Conservation (phyloP, 108 stramenopile genomes). For the Hondaea fermentalgiana region DNA sequence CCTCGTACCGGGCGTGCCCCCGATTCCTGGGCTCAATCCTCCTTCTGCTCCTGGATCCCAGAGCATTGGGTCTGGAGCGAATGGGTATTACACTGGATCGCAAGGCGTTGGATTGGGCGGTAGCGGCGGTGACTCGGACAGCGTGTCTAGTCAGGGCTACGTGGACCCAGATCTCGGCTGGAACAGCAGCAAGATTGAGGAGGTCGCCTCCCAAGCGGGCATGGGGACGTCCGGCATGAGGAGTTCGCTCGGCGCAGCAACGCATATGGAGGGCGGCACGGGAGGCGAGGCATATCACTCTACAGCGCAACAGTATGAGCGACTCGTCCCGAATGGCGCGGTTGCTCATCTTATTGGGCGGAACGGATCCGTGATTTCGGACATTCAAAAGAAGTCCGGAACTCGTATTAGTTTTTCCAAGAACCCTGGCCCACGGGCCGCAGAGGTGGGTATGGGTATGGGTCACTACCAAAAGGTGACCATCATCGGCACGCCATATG, state of each 20-base stretch:
- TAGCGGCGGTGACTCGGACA: not conserved
- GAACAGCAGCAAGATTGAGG: not conserved
- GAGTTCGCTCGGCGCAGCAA: no score
- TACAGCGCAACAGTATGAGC: not conserved
- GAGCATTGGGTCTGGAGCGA: not conserved
- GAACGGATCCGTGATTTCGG: not conserved
- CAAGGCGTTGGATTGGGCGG: not conserved
- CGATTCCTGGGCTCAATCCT: not conserved
- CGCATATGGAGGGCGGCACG: not conserved
- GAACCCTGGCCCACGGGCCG: not conserved
- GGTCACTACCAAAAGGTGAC: slow-evolving; percentile 13
- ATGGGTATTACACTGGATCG: not conserved
- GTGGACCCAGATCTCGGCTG: not conserved
- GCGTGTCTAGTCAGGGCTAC: not conserved
- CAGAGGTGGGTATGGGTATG: not conserved
- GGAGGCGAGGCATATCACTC: not conserved
- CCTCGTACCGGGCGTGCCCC: not conserved
- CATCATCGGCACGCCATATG: not conserved
- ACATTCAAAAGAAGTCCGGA: not conserved
- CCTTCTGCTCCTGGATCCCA: not conserved
- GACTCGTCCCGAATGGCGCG: not conserved
- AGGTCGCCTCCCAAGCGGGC: not conserved
- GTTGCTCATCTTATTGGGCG: slow-evolving; percentile 3
- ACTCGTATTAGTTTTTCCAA: not conserved
- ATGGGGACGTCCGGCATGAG: no score